Evolutionary conservation across 331 rosid species (phyloP), one percentile per base, ranked within the genome.

Genomic region (Erythrophleum ivorense): DNA sequence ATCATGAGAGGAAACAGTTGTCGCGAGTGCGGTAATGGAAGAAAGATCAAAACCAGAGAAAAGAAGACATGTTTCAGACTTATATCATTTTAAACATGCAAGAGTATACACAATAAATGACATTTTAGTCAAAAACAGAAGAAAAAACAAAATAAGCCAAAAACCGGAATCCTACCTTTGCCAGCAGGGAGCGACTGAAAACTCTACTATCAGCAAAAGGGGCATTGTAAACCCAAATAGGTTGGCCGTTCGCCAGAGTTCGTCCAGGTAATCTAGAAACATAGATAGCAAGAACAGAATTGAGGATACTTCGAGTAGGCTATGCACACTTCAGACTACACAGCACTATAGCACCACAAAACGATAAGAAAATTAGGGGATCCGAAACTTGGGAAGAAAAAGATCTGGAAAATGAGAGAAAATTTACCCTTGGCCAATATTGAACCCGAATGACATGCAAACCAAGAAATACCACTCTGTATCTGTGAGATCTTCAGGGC

Each of bases 381-480:
- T 71, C 11, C 54, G 41, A 67, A 67, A 52, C 34, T 24, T 38
- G 29, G 9, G 4, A 19, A 52, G 45, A 3, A 71, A 11, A 2
- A 29, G 48, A 53, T 53, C 7, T 1, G 81, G 16, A 38, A 13
- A 75, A 48, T 19, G 49, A 67, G 62, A 79, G 73, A 62, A 68
- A 14, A 70, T 29, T 84, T 89, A 94, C 98, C 97, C 98, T 85
- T 92, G 91, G 84, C 98, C 98, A 81, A 84, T 71, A 82, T 92
- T 84, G 92, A 91, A 94, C 54, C 80, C 81, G 36, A 94, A 94
- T 68, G 98, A 94, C 97, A 94, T 92, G 86, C 98, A 94, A 78
- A 94, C 97, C 85, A 94, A 89, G 92, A 92, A 94, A 64, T 92
- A 94, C 98, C 98, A 94, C 83, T 94, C 98, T 0, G 98, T 83